Conservation (phyloP, 306 rosid species). For the Bauhinia variegata region DNA sequence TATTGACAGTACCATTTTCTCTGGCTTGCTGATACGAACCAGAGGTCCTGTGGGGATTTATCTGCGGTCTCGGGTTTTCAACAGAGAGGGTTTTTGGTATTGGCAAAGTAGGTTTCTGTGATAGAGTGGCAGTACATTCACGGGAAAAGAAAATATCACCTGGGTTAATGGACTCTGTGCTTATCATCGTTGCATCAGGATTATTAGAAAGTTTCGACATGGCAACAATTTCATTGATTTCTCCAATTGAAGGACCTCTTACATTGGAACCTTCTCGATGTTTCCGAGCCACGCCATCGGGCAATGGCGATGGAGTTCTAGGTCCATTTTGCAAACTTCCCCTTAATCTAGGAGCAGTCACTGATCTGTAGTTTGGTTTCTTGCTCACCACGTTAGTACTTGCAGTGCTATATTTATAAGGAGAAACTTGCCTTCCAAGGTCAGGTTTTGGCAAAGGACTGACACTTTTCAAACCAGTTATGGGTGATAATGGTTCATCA, state of each 20-base stretch:
- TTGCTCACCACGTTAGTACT: slow-evolving; percentile 28
- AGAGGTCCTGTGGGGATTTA: slow-evolving; percentile 33
- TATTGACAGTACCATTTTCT: slow-evolving; percentile 41
- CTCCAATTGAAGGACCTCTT: slow-evolving; percentile 53
- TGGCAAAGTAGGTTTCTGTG: slow-evolving; percentile 33
- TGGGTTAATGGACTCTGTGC: slow-evolving; percentile 61
- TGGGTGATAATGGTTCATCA: slow-evolving; percentile 17
- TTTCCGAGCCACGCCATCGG: slow-evolving; percentile 30
- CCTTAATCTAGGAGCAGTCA: slow-evolving; percentile 72
- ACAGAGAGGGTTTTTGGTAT: slow-evolving; percentile 28
- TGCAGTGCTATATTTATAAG: no score
- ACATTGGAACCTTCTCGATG: slow-evolving; percentile 41
- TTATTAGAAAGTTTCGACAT: slow-evolving; percentile 47
- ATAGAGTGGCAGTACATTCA: slow-evolving; percentile 50
- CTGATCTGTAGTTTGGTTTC: slow-evolving; percentile 57
- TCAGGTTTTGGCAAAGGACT: slow-evolving; percentile 63
- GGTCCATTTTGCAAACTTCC: slow-evolving; percentile 40
- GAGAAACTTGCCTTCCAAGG: slow-evolving; percentile 50
- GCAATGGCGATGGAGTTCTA: slow-evolving; percentile 38
- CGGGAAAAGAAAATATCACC: slow-evolving; percentile 89
- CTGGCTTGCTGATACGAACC: slow-evolving; percentile 33
- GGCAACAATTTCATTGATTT: slow-evolving; percentile 71
- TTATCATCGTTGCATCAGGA: slow-evolving; percentile 37
- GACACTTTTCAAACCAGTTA: slow-evolving; percentile 45
- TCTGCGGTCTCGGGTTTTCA: slow-evolving; percentile 44